Evolutionary conservation across 768 basidiomycete species (phyloP).

Genomic region (Chalciporus chontae): DNA sequence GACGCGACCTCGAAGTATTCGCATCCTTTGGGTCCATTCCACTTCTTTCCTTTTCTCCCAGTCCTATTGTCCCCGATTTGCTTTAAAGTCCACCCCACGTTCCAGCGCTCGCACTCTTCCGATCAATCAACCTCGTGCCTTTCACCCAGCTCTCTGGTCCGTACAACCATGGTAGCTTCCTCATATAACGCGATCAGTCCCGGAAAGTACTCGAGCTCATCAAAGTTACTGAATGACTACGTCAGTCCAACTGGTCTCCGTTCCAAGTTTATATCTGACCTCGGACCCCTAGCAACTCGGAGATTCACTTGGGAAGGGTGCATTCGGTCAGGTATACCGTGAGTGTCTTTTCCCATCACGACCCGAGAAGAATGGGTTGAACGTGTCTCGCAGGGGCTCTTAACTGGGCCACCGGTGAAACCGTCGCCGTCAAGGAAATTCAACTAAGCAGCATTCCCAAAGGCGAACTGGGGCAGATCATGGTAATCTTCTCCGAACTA

Average conservation of each 20-base stretch:
- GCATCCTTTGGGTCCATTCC: conserved; percentile 6
- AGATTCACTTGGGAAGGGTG: conserved; percentile 93
- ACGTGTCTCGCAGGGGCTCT: conserved; percentile 60
- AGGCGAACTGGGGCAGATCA: conserved; percentile 92
- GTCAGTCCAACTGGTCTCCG: conserved; percentile 33
- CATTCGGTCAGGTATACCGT: conserved; percentile 97
- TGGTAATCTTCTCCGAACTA: conserved; percentile 49
- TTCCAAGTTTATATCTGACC: conserved; percentile 5
- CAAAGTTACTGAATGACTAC: conserved; percentile 64
- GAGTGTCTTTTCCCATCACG: conserved; percentile 33
- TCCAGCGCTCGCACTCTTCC: not conserved
- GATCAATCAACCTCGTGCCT: not conserved
- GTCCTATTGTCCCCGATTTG: not conserved
- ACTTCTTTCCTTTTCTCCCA: conserved; percentile 12
- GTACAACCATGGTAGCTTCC: conserved; percentile 21
- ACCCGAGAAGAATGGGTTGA: conserved; percentile 69
- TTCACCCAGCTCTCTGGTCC: not conserved
- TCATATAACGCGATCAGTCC: conserved; percentile 19
- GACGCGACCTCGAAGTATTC: conserved; percentile 30
- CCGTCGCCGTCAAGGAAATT: conserved; percentile 98
- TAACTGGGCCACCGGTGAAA: conserved; percentile 97
- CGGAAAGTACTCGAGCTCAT: conserved; percentile 32
- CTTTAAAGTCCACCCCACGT: not conserved
- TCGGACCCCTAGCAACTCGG: conserved; percentile 74
- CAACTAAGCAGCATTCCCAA: conserved; percentile 91